Base-by-base conservation (phyloP, 345 rosid genomes). In the Boechera stricta region DNA sequence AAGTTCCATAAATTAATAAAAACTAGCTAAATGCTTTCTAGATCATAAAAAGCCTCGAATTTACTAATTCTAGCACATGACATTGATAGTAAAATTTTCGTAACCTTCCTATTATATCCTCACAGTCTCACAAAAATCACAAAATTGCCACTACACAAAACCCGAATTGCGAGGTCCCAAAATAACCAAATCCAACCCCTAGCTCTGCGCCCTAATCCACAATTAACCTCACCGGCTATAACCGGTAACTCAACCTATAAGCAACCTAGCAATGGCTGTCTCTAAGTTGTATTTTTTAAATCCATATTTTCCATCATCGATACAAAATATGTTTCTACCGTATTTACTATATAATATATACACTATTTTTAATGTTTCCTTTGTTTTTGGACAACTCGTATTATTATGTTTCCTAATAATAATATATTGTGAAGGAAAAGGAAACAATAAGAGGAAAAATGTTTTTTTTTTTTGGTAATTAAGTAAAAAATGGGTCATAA, bases 251-350 rank as follows among this genome's bases (percentile, higher is more conserved):
- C 57, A 71, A 29, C 73, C 62, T 56, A 15, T 54, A 70, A 58
- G 54, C 67, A 63, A 86, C 85, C 84, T 87, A 81, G 84, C 75
- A 79, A 64, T 64, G 69, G 76, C 86, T 77, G 82, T 80, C 77
- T 32, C 6, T 73, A 69, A 62, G 11, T 41, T 69, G 45, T 49
- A 33, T 51, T 68, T 21, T 24, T 38, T 21, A 18, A 33, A 15
- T 56, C 8, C 0, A 1, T 10, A 2, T 21, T 38, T 36, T 18
- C 16, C 10, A 16, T 36, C 69, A 45, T 57, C 68, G 26, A 39
- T n/a, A 42, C 39, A 41, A 64, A 54, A 8, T 55, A 59, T 48
- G 26, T 7, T 41, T 51, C 33, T 39, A 51, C 38, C 38, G 28
- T 44, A 2, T 38, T 38, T 38, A 9, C 42, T 38, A 74, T 55